A percentile compares a stretch with the other conserved stretches of the same genome.
These are phyloP conservation scores for Mrakiaceae sp. DNA, from an alignment of 1,284 basidiomycete genomes.

Conservation along the genomic window DNA sequence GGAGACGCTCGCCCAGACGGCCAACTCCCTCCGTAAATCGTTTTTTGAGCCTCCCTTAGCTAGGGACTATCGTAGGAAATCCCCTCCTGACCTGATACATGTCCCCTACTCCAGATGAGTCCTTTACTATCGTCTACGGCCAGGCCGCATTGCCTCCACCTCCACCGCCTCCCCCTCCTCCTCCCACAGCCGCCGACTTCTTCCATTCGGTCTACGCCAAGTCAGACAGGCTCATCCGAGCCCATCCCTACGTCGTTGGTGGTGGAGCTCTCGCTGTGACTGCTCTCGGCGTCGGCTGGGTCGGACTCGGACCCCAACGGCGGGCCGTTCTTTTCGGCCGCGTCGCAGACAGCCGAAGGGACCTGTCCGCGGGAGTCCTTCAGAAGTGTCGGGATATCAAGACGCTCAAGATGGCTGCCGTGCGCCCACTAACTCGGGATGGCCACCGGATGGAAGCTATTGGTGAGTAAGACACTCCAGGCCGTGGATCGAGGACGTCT, in stretches of 20 bases:
- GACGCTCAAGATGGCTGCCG: not conserved
- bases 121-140: not conserved
- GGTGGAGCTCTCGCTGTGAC: slow-evolving; percentile 8
- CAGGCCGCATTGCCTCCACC: not conserved
- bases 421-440: slow-evolving; percentile 8
- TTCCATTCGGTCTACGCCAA: not conserved
- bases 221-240: too few relatives aligned
- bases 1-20: too few relatives aligned
- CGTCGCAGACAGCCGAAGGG: not conserved
- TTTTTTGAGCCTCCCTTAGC: too few relatives aligned
- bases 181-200: not conserved
- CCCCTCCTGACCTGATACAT: too few relatives aligned
- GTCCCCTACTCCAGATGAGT: not conserved
- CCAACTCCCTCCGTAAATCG: too few relatives aligned
- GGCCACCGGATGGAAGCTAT: slow-evolving; percentile 10
- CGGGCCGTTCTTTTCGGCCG: not conserved
- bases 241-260: not conserved
- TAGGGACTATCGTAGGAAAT: too few relatives aligned
- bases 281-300: slow-evolving; percentile 1
- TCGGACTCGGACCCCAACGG: slow-evolving; percentile 2
- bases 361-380: not conserved
- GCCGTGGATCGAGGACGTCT: not conserved
- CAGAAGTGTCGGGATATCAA: slow-evolving; percentile 5
- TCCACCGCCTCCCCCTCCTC: not conserved
- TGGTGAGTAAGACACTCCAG: not conserved